These are phyloP conservation scores for Graphium sp. DNA, from an alignment of 2,329 filamentous ascomycete genomes.

Conservation along the genomic window DNA sequence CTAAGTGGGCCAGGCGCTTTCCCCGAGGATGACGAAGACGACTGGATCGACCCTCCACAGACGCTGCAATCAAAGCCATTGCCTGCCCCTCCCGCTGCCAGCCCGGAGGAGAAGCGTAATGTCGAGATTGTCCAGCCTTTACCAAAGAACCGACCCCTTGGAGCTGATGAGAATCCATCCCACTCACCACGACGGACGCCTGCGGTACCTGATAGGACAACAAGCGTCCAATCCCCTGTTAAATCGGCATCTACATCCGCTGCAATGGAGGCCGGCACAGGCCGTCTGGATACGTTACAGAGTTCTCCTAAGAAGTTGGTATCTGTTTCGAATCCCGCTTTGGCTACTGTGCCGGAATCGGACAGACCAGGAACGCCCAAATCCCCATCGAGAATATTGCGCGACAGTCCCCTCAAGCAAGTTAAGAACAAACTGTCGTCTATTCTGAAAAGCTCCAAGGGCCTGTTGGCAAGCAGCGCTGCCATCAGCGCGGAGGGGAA, in stretches of 20 bases:
- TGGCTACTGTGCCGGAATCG: conserved; percentile 28
- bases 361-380: conserved; percentile 31
- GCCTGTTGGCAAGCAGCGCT: conserved; percentile 64
- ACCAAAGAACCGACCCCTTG: conserved; percentile 22
- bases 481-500: conserved; percentile 47
- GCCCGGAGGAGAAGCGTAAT: conserved; percentile 1
- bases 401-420: conserved; percentile 72
- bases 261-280: conserved; percentile 17
- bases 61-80: conserved; percentile 7
- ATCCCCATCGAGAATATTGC: conserved; percentile 36
- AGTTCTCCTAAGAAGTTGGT: conserved; percentile 37
- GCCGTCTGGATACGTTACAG: conserved; percentile 11
- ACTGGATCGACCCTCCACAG: conserved; percentile 43
- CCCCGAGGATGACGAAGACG: conserved; percentile 34
- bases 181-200: conserved; percentile 19
- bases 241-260: conserved; percentile 50
- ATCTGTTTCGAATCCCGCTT: conserved; percentile 39
- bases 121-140: conserved; percentile 20
- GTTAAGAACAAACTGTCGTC: conserved; percentile 89
- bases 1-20: conserved; percentile 49
- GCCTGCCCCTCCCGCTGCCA: conserved; percentile 1
- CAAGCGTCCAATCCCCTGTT: conserved; percentile 25
- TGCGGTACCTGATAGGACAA: conserved; percentile 12
- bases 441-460: conserved; percentile 74
- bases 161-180: conserved; percentile 12